These are phyloP conservation scores for Zygosaccharomyces pseudorouxii DNA, from an alignment of 805 yeast species.

Conservation along the genomic window DNA sequence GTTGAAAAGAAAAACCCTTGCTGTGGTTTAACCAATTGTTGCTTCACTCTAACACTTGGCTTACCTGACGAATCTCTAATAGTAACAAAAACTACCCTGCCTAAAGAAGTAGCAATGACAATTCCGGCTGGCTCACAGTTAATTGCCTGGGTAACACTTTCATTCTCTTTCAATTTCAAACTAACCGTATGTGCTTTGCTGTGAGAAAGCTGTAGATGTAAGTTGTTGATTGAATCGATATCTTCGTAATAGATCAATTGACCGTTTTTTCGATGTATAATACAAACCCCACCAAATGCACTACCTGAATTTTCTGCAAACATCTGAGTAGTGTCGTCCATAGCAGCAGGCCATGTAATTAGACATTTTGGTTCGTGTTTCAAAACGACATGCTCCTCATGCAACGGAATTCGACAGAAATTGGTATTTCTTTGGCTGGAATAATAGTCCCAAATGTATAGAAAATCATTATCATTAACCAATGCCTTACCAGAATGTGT, in stretches of 20 bases:
- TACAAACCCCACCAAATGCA: conserved; percentile 63
- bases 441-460: conserved; percentile 65
- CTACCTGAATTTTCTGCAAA: conserved; percentile 35
- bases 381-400: conserved; percentile 21
- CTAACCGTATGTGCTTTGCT: conserved; percentile 25
- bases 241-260: conserved; percentile 65
- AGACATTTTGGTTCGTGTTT: conserved; percentile 24
- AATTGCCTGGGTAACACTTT: conserved; percentile 51
- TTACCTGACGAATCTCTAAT: conserved; percentile 68
- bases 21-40: conserved; percentile 32
- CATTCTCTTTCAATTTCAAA: conserved; percentile 36
- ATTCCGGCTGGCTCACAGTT: conserved; percentile 73
- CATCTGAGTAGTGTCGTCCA: conserved; percentile 41
- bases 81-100: conserved; percentile 57
- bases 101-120: conserved; percentile 62
- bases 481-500: conserved; percentile 46
- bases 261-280: conserved; percentile 58
- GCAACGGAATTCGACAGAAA: conserved; percentile 26
- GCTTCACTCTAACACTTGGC: conserved; percentile 36
- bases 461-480: conserved; percentile 44
- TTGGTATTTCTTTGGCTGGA: conserved; percentile 56
- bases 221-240: conserved; percentile 42
- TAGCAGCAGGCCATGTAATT: conserved; percentile 31
- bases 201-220: conserved; percentile 27
- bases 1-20: conserved; percentile 35